These are phyloP conservation scores for Kluyveromyces lactis DNA, from an alignment of 805 yeast species.

Conservation along the genomic window DNA sequence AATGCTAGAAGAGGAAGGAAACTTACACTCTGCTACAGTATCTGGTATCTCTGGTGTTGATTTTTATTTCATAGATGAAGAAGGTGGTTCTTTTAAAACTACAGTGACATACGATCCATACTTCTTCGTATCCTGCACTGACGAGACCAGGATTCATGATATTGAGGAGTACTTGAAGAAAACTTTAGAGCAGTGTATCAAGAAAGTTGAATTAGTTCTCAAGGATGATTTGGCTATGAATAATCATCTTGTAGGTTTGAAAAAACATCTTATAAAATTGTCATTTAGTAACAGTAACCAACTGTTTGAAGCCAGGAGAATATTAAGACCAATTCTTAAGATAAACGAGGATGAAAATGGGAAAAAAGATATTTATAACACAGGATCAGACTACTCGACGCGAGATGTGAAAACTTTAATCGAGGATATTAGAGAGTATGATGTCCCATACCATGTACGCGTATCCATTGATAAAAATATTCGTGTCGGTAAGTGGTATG, in stretches of 20 bases:
- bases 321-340: conserved; percentile 58
- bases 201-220: conserved; percentile 42
- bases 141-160: conserved; percentile 40
- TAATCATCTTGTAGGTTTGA: conserved; percentile 78
- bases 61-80: conserved; percentile 88
- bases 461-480: conserved; percentile 86
- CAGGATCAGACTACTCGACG: conserved; percentile 3
- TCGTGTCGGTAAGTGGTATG: conserved; percentile 95
- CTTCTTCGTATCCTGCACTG: conserved; percentile 57
- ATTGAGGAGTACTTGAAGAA: conserved; percentile 79
- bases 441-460: conserved; percentile 93
- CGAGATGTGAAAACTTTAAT: conserved; percentile 49
- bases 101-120: conserved; percentile 82
- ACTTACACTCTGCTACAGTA: conserved; percentile 8
- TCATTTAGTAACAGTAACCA: conserved; percentile 70
- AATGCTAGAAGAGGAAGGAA: conserved; percentile 5
- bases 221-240: conserved; percentile 79
- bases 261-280: conserved; percentile 55
- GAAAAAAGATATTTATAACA: conserved; percentile 54
- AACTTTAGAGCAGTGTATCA: conserved; percentile 55
- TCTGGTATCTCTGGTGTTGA: conserved; percentile 86
- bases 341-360: conserved; percentile 56
- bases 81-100: conserved; percentile 91
- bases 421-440: conserved; percentile 84
- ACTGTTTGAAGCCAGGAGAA: conserved; percentile 63